A percentile compares a stretch with the other conserved stretches of the same genome.
These are phyloP conservation scores for Plasmodium inui DNA, from an alignment of 169 alveolate species.

Conservation along the genomic window DNA sequence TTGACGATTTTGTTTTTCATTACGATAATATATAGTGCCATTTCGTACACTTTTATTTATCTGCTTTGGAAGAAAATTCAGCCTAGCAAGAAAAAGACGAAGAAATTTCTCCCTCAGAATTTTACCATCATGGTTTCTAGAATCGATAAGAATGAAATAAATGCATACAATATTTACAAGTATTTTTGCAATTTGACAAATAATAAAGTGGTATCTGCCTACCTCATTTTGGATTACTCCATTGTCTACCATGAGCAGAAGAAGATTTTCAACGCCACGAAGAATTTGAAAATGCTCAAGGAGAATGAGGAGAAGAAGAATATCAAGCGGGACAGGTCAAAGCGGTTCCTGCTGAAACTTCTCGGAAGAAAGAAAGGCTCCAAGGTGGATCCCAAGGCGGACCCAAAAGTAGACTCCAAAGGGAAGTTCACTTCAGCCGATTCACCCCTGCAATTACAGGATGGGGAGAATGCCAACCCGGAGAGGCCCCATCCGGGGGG, in stretches of 20 bases:
- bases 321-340: constrained; percentile 20
- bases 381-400: neutral
- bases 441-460: neutral
- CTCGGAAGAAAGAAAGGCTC: neutral
- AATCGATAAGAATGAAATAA: constrained; percentile 58
- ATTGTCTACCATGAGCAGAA: constrained; percentile 56
- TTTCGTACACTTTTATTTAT: constrained; percentile 62
- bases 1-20: constrained; percentile 50
- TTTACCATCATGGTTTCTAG: constrained; percentile 74
- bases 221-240: constrained; percentile 64
- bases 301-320: constrained; percentile 72
- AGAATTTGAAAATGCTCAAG: constrained; percentile 56
- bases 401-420: neutral
- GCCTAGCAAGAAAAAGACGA: constrained; percentile 66
- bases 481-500: neutral
- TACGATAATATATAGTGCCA: constrained; percentile 72
- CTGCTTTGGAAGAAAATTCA: constrained; percentile 53
- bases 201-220: constrained; percentile 72
- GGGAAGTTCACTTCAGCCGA: neutral
- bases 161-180: constrained; percentile 64
- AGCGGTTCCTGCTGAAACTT: neutral
- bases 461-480: neutral
- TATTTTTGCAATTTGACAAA: constrained; percentile 65
- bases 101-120: constrained; percentile 64
- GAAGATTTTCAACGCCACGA: constrained; percentile 65